Percentiles rank a stretch among this genome's conserved stretches.
These are phyloP conservation scores for Komagataella mondaviorum DNA, from an alignment of 805 yeast species.

Conservation along the genomic window DNA sequence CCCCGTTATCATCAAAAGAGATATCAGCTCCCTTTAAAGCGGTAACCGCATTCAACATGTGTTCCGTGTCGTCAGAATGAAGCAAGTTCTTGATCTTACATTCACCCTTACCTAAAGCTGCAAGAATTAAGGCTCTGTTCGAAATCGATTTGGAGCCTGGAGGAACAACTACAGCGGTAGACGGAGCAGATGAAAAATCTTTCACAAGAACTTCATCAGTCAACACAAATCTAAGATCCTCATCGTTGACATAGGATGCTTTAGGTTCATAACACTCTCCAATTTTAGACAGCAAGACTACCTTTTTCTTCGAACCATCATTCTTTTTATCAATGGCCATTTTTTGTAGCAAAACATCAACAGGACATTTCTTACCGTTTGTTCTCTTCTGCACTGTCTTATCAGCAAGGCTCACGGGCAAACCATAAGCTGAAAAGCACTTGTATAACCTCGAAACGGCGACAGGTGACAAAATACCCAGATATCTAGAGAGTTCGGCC, in stretches of 20 bases:
- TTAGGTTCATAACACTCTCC: slow-evolving; percentile 83
- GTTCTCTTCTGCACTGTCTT: slow-evolving; percentile 59
- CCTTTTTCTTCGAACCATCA: slow-evolving; percentile 82
- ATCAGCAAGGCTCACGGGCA: slow-evolving; percentile 73
- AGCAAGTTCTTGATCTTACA: slow-evolving; percentile 75
- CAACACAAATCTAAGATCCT: slow-evolving; percentile 66
- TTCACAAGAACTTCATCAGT: slow-evolving; percentile 70
- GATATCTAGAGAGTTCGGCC: slow-evolving; percentile 88
- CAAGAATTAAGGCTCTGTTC: slow-evolving; percentile 84
- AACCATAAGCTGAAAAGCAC: slow-evolving; percentile 71
- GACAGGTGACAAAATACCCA: slow-evolving; percentile 80
- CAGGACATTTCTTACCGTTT: slow-evolving; percentile 57
- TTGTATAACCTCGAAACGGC: slow-evolving; percentile 86
- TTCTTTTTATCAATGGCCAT: slow-evolving; percentile 97
- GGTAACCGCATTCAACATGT: slow-evolving; percentile 81
- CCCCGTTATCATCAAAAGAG: slow-evolving; percentile 78
- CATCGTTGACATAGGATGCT: slow-evolving; percentile 76
- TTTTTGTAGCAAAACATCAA: slow-evolving; percentile 58
- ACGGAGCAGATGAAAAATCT: slow-evolving; percentile 30
- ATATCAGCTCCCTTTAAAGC: slow-evolving; percentile 73
- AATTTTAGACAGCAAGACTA: slow-evolving; percentile 69
- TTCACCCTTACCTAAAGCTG: slow-evolving; percentile 81
- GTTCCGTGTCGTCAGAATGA: slow-evolving; percentile 93
- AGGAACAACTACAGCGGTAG: slow-evolving; percentile 45
- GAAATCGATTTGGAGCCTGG: slow-evolving; percentile 98